Base-by-base conservation (phyloP, 163 green algal species). In the Volvox carteri region DNA sequence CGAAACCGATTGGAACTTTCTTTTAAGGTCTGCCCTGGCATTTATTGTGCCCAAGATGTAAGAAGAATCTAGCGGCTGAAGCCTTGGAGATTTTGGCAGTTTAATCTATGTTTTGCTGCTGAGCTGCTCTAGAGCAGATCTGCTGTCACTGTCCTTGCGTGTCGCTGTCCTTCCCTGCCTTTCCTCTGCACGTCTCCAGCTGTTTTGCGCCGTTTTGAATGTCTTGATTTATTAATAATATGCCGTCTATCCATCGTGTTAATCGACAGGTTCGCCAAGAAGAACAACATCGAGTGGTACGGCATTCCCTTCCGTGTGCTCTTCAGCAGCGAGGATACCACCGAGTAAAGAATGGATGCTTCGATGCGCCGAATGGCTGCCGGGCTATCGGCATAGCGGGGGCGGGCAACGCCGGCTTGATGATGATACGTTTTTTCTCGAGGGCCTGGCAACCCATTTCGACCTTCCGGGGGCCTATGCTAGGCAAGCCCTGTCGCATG, bases 271-370 rank as follows among this genome's bases (percentile, higher is more conserved):
- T 86, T 65, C 58, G 42, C 78, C n/a, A 42, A 48, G 28, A 60
- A 86, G 8, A 50, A 65, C 12, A 42, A 78, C 78, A 86, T 86
- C 42, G 78, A 86, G 60, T 86, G 78, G 78, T 67, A 52, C 41
- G n/a, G 41, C 33, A 4, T 7, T 7, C 39, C 56, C 56, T 86
- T 86, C 78, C 56, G 56, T 11, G 78, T 86, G 19, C 78, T 86
- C 23, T 54, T 30, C 77, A 74, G 18, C 77, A 85, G 77, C 77
- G 77, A 85, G 77, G 14, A 74, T 14, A n/a, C n/a, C n/a, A n/a
- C n/a, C n/a, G n/a, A n/a, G n/a, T n/a, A n/a, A n/a, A n/a, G n/a
- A n/a, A n/a, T n/a, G n/a, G n/a, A n/a, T n/a, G n/a, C n/a, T n/a
- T n/a, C n/a, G n/a, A n/a, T n/a, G n/a, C n/a, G n/a, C n/a, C n/a